Conservation (phyloP, 805 yeast species). For the Teunomyces cretensis region DNA sequence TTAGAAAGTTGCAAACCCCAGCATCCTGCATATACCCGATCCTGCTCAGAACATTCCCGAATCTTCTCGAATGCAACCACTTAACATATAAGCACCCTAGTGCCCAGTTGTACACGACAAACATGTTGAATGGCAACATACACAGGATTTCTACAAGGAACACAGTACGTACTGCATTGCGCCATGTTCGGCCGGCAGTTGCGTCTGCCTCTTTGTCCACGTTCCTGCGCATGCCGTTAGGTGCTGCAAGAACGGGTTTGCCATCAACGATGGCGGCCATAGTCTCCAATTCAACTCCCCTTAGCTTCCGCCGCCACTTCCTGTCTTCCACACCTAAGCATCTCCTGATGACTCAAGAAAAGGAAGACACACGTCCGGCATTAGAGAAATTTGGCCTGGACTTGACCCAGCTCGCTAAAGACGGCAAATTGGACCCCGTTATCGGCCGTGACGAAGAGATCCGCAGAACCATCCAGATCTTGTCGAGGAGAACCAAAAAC, state of each 20-base stretch:
- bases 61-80: slow-evolving; percentile 4
- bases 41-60: slow-evolving; percentile 17
- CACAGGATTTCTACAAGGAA: background rate
- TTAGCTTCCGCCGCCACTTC: slow-evolving; percentile 13
- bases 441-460: slow-evolving; percentile 97
- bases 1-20: no score
- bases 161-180: background rate
- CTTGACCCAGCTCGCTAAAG: slow-evolving; percentile 79
- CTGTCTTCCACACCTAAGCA: slow-evolving; percentile 19
- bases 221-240: no score
- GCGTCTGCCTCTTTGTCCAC: no score
- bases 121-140: slow-evolving; percentile 2
- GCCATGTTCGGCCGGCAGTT: background rate
- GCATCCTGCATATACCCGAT: slow-evolving; percentile 10
- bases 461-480: slow-evolving; percentile 85
- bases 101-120: no score
- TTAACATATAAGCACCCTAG: background rate
- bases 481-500: slow-evolving; percentile 90
- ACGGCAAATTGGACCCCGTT: slow-evolving; percentile 93
- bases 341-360: slow-evolving; percentile 43
- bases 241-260: background rate
- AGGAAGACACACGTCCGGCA: slow-evolving; percentile 62
- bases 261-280: background rate
- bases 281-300: no score
- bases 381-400: slow-evolving; percentile 83